Percentiles rank a stretch among this genome's conserved stretches.
These are phyloP conservation scores for Microsporum ferrugineum DNA, from an alignment of 2,329 filamentous ascomycete species.

Conservation along the genomic window DNA sequence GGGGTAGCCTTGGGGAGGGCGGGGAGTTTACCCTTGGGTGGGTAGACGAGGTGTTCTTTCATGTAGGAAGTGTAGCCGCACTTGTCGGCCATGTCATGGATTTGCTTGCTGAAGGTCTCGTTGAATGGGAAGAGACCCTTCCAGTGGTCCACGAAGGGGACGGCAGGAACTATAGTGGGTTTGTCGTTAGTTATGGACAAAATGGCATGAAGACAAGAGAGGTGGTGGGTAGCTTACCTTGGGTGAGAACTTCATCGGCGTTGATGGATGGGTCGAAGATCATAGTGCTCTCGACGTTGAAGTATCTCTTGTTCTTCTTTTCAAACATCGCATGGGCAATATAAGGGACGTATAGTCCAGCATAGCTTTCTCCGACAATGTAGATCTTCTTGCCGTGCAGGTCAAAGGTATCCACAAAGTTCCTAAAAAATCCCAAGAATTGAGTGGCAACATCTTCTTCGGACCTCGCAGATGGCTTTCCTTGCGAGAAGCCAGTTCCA, in stretches of 20 bases:
- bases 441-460: slow-evolving; percentile 59
- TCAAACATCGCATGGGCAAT: slow-evolving; percentile 63
- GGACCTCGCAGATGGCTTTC: slow-evolving; percentile 50
- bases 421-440: slow-evolving; percentile 68
- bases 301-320: slow-evolving; percentile 54
- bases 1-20: slow-evolving; percentile 37
- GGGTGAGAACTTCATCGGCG: slow-evolving; percentile 39
- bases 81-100: slow-evolving; percentile 31
- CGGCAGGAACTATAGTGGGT: slow-evolving; percentile 24
- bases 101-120: slow-evolving; percentile 29
- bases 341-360: slow-evolving; percentile 57
- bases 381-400: slow-evolving; percentile 59
- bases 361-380: slow-evolving; percentile 62
- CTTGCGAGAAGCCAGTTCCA: slow-evolving; percentile 57
- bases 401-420: slow-evolving; percentile 61
- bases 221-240: slow-evolving; percentile 27
- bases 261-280: slow-evolving; percentile 61
- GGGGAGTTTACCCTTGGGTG: slow-evolving; percentile 51
- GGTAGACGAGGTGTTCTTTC: slow-evolving; percentile 51
- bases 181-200: background rate
- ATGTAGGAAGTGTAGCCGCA: slow-evolving; percentile 39
- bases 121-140: slow-evolving; percentile 38
- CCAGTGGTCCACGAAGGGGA: slow-evolving; percentile 33
- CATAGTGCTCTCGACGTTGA: slow-evolving; percentile 55
- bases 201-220: background rate